These are phyloP conservation scores for Kitagawia praeruptora DNA, from an alignment of 129 eudicot genomes.

Conservation along the genomic window DNA sequence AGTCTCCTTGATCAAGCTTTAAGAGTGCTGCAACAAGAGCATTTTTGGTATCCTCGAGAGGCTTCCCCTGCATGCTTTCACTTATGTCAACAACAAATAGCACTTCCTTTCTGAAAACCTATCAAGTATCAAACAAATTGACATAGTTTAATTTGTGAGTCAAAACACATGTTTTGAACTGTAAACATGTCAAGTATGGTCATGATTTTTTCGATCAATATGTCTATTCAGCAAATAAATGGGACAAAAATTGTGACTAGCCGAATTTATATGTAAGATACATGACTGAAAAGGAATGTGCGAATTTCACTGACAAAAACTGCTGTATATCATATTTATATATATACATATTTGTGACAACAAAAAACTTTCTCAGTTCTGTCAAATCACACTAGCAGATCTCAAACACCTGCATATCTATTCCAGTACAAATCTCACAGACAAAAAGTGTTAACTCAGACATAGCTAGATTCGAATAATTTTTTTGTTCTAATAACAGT, in stretches of 20 bases:
- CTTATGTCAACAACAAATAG: conserved; percentile 83
- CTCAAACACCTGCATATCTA: not conserved
- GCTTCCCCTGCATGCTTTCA: conserved; percentile 88
- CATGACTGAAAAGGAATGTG: not conserved
- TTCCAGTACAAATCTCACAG: not conserved
- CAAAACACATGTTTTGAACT: not conserved
- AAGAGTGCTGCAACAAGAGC: conserved; percentile 49
- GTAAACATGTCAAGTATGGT: not conserved
- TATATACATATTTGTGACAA: not conserved
- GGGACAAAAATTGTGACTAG: not conserved
- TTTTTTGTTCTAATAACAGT: not conserved
- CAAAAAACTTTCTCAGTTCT: not conserved
- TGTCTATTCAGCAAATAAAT: too few species aligned
- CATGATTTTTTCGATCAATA: too few species aligned
- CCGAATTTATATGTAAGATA: not conserved
- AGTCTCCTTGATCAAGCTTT: conserved; percentile 56
- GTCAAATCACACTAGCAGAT: not conserved
- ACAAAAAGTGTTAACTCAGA: not conserved
- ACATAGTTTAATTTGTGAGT: not conserved
- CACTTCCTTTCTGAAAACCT: conserved; percentile 70
- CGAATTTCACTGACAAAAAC: not conserved
- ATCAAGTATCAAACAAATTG: conserved; percentile 6
- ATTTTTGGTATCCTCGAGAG: conserved; percentile 69
- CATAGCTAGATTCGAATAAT: not conserved
- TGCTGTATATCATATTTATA: not conserved